These are phyloP conservation scores for Striga asiatica DNA, from an alignment of 257 asterid species.

Conservation along the genomic window DNA sequence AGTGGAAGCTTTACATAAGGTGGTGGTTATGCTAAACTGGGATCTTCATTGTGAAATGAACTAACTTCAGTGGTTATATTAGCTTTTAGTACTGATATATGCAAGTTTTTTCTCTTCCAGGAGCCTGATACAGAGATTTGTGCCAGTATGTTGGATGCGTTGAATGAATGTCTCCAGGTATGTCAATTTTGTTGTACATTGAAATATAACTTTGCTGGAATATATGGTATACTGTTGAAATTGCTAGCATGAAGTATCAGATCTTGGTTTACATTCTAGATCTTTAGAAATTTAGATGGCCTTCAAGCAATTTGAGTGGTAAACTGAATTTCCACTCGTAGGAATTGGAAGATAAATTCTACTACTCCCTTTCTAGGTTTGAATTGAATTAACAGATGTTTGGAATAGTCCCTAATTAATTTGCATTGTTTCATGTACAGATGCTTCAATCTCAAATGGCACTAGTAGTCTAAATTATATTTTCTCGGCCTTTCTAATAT, in stretches of 20 bases:
- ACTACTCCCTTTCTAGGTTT: neutral
- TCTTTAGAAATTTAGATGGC: slow-evolving; percentile 1
- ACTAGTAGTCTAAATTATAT: neutral
- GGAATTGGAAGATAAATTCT: neutral
- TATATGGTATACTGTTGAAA: neutral
- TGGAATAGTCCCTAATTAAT: neutral
- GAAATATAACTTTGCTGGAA: neutral
- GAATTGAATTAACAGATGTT: neutral
- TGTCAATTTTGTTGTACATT: slow-evolving; percentile 7
- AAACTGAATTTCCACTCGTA: neutral
- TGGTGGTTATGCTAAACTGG: slow-evolving; percentile 10
- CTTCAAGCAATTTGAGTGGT: neutral
- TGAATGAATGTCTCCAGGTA: slow-evolving; percentile 91
- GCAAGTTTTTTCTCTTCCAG: slow-evolving; percentile 35
- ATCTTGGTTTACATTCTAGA: too few species aligned
- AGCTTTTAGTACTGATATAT: slow-evolving; percentile 15
- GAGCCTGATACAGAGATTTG: slow-evolving; percentile 95
- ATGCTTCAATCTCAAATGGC: neutral
- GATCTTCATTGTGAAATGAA: slow-evolving; percentile 1
- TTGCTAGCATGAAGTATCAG: neutral
- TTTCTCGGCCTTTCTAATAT: neutral
- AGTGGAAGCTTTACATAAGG: slow-evolving; percentile 89
- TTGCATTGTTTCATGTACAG: neutral
- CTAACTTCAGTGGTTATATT: neutral
- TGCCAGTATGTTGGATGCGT: slow-evolving; percentile 77